Conservation (phyloP, 1,284 basidiomycete genomes). For the Clitocybe nebularis region DNA sequence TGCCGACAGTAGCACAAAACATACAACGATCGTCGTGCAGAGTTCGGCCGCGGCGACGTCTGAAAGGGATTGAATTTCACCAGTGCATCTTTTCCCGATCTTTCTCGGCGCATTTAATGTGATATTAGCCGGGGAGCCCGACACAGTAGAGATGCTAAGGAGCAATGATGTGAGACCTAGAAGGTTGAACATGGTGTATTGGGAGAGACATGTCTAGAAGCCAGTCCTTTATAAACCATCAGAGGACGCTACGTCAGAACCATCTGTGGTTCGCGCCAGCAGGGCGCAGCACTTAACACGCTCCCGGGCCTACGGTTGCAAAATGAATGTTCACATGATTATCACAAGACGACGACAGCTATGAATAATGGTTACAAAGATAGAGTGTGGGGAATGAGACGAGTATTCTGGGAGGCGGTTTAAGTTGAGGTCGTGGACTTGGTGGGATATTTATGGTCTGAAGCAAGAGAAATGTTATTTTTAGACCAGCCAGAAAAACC, state of each 20-base stretch:
- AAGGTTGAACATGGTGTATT: not conserved
- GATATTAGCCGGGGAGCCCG: not conserved
- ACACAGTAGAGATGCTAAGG: not conserved
- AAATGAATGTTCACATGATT: not conserved
- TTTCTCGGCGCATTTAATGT: conserved; percentile 1
- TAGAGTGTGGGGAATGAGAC: too few relatives aligned
- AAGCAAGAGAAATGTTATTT: too few relatives aligned
- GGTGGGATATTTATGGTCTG: too few relatives aligned
- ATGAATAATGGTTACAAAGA: too few relatives aligned
- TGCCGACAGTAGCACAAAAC: not conserved
- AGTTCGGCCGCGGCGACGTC: conserved; percentile 5
- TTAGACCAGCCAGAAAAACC: too few relatives aligned
- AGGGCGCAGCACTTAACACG: not conserved
- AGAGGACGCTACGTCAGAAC: not conserved
- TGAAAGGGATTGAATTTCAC: conserved; percentile 8
- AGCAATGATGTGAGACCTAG: not conserved
- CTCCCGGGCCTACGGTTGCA: not conserved
- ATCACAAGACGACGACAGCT: not conserved
- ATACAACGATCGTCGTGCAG: conserved; percentile 3
- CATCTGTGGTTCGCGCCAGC: not conserved
- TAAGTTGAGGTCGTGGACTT: too few relatives aligned
- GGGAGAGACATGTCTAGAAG: not conserved
- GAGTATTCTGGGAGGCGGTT: too few relatives aligned
- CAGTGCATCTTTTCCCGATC: conserved; percentile 7
- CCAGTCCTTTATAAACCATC: not conserved